Percentiles rank a stretch among this genome's conserved stretches.
Evolutionary conservation across 345 rosid genomes (phyloP).

Genomic region (Litchi chinensis): DNA sequence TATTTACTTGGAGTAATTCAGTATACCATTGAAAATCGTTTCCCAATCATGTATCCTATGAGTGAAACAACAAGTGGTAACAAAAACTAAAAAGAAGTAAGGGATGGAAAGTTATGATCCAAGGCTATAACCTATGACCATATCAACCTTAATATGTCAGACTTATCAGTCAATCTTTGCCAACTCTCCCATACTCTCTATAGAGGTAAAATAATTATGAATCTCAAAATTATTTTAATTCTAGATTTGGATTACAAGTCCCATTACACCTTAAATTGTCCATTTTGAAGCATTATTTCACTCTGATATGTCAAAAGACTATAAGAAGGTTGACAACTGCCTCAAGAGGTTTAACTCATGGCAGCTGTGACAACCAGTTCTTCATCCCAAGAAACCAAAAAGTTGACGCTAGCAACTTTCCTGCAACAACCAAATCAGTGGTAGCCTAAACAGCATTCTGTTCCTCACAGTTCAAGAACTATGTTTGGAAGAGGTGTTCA

Average conservation of each 20-base stretch:
- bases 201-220: not conserved
- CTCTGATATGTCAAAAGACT: not conserved
- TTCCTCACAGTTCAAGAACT: not conserved
- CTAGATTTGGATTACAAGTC: not conserved
- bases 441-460: not conserved
- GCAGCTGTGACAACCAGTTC: not conserved
- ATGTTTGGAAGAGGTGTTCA: not conserved
- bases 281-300: not conserved
- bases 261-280: not conserved
- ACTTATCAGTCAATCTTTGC: not conserved
- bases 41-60: not conserved
- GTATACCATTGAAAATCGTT: not conserved
- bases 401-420: not conserved
- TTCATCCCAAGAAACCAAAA: not conserved
- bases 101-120: not conserved
- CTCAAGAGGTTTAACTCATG: not conserved
- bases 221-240: not conserved
- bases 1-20: not conserved
- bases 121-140: not conserved
- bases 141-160: not conserved
- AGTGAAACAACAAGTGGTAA: not conserved
- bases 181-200: not conserved
- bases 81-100: not conserved
- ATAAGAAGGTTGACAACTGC: not conserved
- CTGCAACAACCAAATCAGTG: not conserved